Conservation (phyloP, 1,284 basidiomycete species). For the Xerocomus amazonicus region DNA sequence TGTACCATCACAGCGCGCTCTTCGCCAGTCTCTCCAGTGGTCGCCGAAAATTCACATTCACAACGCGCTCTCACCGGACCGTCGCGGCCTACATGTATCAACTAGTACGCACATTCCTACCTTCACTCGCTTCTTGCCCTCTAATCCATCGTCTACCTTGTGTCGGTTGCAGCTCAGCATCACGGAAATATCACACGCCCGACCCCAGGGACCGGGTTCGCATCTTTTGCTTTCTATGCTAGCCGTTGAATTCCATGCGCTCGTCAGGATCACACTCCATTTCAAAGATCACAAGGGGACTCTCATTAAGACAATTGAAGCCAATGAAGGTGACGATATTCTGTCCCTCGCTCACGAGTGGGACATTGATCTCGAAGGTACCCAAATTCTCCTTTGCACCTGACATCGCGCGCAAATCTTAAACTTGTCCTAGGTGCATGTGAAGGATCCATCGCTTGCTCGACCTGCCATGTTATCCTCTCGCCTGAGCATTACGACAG, state of each 20-base stretch:
- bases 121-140: not conserved
- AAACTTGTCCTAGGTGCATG: conserved; percentile 71
- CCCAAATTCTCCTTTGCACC: not conserved
- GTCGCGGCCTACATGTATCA: conserved; percentile 20
- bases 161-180: conserved; percentile 10
- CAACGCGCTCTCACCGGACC: not conserved
- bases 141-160: not conserved
- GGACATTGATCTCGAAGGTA: conserved; percentile 97
- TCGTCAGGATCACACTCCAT: conserved; percentile 75
- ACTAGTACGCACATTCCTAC: conserved; percentile 5
- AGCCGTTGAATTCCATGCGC: too few species aligned
- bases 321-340: conserved; percentile 91
- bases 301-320: conserved; percentile 84
- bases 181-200: conserved; percentile 49
- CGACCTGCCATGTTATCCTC: conserved; percentile 95
- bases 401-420: not conserved
- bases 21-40: conserved; percentile 4
- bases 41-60: not conserved
- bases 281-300: conserved; percentile 89
- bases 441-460: conserved; percentile 95
- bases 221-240: conserved; percentile 7
- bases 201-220: conserved; percentile 62
- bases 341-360: conserved; percentile 92
- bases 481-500: conserved; percentile 80
- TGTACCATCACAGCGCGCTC: conserved; percentile 2